Percentiles rank a stretch among this genome's conserved stretches.
Conservation (phyloP, 75 land plant genomes). For the Selaginella moellendorffii region DNA sequence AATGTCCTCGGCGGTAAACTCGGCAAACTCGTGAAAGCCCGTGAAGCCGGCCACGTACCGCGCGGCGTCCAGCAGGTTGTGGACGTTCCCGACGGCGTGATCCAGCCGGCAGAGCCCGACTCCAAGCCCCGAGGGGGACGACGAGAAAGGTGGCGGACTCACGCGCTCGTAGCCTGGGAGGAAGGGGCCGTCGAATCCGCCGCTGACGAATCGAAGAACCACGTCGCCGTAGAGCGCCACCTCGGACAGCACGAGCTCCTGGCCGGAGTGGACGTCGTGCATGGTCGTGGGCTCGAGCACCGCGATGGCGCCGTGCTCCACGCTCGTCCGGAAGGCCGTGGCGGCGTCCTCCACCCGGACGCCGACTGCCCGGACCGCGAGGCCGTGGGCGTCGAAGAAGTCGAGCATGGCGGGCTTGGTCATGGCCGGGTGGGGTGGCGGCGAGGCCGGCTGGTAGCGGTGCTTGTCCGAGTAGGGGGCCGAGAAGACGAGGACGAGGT, state of each 20-base stretch:
- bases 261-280: background rate
- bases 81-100: slow-evolving; percentile 2
- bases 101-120: background rate
- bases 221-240: slow-evolving; percentile 1
- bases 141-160: background rate
- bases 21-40: slow-evolving; percentile 1
- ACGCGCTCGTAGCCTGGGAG: background rate
- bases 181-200: slow-evolving; percentile 6
- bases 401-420: background rate
- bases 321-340: background rate
- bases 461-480: background rate
- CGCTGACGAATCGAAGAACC: background rate
- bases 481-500: background rate
- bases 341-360: background rate
- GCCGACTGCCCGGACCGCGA: background rate
- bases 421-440: background rate
- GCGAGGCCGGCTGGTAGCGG: too few species aligned
- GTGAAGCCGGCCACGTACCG: background rate
- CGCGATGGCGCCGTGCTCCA: background rate
- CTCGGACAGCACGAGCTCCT: background rate
- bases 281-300: background rate
- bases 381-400: slow-evolving; percentile 7
- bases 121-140: background rate
- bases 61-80: background rate
- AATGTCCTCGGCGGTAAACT: slow-evolving; percentile 2